Evolutionary conservation across 192 early-diverging fungal genomes (phyloP).

Genomic region (Coemansia sp.): DNA sequence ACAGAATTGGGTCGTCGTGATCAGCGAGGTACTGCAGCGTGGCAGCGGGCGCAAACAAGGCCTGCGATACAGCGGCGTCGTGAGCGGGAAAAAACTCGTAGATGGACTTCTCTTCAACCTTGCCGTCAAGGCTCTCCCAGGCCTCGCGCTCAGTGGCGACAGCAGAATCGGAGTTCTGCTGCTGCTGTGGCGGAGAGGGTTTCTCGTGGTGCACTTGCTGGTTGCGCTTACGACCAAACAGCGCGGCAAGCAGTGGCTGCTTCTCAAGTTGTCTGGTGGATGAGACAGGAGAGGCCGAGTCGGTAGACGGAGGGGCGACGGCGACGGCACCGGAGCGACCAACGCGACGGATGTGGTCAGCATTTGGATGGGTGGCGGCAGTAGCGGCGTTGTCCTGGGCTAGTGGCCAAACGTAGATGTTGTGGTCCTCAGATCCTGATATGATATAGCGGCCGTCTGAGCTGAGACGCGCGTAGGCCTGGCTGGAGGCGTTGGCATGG

Average conservation of each 20-base stretch:
- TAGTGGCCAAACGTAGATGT: constrained; percentile 68
- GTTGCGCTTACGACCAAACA: constrained; percentile 24
- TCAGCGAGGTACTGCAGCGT: constrained; percentile 61
- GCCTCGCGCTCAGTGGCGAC: constrained; percentile 32
- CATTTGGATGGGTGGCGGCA: constrained; percentile 40
- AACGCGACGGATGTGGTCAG: constrained; percentile 36
- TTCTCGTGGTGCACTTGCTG: constrained; percentile 10
- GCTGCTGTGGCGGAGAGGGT: background rate
- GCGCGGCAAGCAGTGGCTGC: constrained; percentile 23
- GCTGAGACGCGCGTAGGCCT: constrained; percentile 76
- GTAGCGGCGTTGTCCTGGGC: constrained; percentile 55
- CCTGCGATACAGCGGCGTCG: constrained; percentile 56
- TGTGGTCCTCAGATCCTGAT: constrained; percentile 76
- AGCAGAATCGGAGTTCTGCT: background rate
- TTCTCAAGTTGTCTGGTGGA: constrained; percentile 1
- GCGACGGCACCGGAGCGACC: constrained; percentile 14
- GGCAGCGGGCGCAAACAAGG: constrained; percentile 63
- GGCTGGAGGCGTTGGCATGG: constrained; percentile 64
- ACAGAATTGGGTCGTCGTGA: constrained; percentile 57
- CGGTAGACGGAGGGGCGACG: constrained; percentile 2
- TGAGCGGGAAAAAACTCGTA: constrained; percentile 61
- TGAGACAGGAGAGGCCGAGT: constrained; percentile 10
- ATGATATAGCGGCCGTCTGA: constrained; percentile 78
- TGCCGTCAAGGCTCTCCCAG: constrained; percentile 55
- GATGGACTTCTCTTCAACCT: constrained; percentile 51